Conservation (phyloP, 306 rosid species). For the Inga leiocalycina region DNA sequence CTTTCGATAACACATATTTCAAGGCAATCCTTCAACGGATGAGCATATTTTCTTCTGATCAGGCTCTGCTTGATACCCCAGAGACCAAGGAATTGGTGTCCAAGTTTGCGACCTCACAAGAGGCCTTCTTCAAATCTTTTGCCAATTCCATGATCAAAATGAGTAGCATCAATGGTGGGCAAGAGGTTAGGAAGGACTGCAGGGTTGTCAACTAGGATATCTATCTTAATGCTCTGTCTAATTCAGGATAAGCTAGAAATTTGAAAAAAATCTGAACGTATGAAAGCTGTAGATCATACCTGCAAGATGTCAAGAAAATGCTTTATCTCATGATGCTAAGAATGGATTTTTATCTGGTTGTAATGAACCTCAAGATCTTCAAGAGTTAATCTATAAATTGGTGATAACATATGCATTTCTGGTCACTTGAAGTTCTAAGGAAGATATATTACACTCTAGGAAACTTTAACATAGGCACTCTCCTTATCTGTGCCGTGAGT, state of each 20-base stretch:
- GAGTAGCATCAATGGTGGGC: slow-evolving; percentile 60
- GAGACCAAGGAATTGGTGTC: slow-evolving; percentile 58
- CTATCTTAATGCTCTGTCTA: slow-evolving; percentile 2
- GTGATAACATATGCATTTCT: not conserved
- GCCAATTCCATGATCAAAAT: slow-evolving; percentile 78
- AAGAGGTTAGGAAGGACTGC: slow-evolving; percentile 63
- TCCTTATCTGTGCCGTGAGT: not conserved
- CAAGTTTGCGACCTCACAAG: slow-evolving; percentile 53
- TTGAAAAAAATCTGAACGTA: not conserved
- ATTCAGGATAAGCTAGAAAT: slow-evolving; percentile 9
- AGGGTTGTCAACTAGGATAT: slow-evolving; percentile 53
- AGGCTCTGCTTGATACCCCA: slow-evolving; percentile 57
- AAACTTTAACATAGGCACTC: not conserved
- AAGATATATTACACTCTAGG: not conserved
- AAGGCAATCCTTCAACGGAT: slow-evolving; percentile 65
- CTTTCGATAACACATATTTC: slow-evolving; percentile 73
- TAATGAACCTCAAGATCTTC: slow-evolving; percentile 15
- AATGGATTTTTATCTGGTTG: slow-evolving; percentile 7
- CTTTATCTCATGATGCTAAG: no score
- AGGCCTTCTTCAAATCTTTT: slow-evolving; percentile 58
- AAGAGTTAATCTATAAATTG: not conserved
- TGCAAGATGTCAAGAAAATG: not conserved
- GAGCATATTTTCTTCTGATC: slow-evolving; percentile 72
- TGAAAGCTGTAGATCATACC: not conserved
- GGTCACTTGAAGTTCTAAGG: not conserved